Evolutionary conservation across 306 rosid genomes (phyloP), one percentile per base, ranked within the genome.

Genomic region (Coriaria nepalensis): DNA sequence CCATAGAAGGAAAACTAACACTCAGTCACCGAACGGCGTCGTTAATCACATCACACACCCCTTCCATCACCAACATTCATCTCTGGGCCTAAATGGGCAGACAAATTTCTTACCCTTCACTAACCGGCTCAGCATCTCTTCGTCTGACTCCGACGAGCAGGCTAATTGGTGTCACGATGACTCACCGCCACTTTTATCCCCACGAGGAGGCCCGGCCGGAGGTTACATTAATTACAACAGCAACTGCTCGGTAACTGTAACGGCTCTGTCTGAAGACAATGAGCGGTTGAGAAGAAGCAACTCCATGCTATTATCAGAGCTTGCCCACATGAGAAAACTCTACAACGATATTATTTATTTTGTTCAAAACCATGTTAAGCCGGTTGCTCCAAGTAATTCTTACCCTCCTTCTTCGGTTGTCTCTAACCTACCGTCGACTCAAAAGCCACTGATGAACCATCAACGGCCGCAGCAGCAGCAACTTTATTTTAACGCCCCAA

Each of bases 351-450:
- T 92, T 6, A 92, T 92, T 50, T 92, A 86, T 52, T 92, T 92
- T 35, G 99, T 92, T 42, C 99, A 92, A 63, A 85, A 85, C 62
- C 96, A 92, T 51, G 94, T 86, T 7, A 92, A 92, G 62, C 99
- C 99, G 0, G 99, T 86, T 2, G 68, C 99, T 20, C 99, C 99
- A 0, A 85, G 94, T 55, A 81, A 85, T 59, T 73, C 96, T 52
- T 85, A 75, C 63, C 65, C 83, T 12, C 55, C 85, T 33, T 77
- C 86, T 32, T 54, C 78, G 14, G 67, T 78, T 13, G 66, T 81
- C 35, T 49, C 43, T 4, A 42, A 13, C 0, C 36, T 43, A 54
- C 56, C 58, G 47, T 49, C 73, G 11, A 54, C 14, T 4, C 54
- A 8, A 44, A 83, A 72, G 44, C 77, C 71, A 67, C 75, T 73